Evolutionary conservation across 1,284 basidiomycete genomes (phyloP).

Genomic region (Leccinum variabile): DNA sequence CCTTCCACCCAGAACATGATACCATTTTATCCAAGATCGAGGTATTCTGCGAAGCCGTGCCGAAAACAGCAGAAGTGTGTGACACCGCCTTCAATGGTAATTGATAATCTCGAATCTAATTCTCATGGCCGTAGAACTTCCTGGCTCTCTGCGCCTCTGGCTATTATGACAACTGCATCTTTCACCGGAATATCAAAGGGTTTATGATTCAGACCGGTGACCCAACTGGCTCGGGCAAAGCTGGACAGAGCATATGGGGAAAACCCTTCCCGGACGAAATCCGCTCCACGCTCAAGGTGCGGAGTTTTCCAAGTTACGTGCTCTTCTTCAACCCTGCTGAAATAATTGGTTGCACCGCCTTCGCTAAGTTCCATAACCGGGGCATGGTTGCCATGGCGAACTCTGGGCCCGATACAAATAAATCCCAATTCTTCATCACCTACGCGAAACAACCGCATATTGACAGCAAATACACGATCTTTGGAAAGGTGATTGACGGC

Average conservation of each 20-base stretch:
- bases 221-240: conserved; percentile 79
- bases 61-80: conserved; percentile 86
- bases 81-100: conserved; percentile 14
- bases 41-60: conserved; percentile 94
- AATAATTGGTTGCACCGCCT: background rate
- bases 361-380: conserved; percentile 76
- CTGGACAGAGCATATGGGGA: conserved; percentile 86
- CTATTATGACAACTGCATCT: conserved; percentile 84
- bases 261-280: conserved; percentile 88
- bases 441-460: conserved; percentile 91
- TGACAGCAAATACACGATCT: conserved; percentile 93
- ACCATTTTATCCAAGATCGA: conserved; percentile 66
- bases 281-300: conserved; percentile 86
- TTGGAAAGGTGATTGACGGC: conserved; percentile 95
- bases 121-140: conserved; percentile 70
- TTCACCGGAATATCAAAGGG: conserved; percentile 93
- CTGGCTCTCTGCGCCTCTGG: conserved; percentile 90
- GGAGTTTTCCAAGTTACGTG: conserved; percentile 11
- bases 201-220: conserved; percentile 96
- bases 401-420: conserved; percentile 90
- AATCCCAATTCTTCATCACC: conserved; percentile 93
- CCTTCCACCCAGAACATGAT: conserved; percentile 1
- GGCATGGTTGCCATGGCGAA: conserved; percentile 98
- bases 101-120: conserved; percentile 8
- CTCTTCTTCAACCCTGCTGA: background rate